Evolutionary conservation across 768 basidiomycete genomes (phyloP).

Genomic region (Suillus clintonianus): DNA sequence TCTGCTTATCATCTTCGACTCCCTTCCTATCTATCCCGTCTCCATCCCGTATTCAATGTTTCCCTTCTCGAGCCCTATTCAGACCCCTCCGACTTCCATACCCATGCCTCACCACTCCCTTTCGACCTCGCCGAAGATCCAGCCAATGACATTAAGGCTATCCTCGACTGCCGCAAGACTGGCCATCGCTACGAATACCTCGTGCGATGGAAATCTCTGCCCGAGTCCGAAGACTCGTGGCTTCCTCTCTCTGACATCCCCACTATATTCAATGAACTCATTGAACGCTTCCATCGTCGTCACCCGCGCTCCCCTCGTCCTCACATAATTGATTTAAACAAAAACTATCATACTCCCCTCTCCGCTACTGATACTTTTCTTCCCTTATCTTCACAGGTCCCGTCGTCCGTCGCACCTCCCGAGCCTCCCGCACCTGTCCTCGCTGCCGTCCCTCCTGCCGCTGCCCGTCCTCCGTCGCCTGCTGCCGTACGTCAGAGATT

Average conservation of each 20-base stretch:
- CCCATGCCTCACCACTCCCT: slow-evolving; percentile 19
- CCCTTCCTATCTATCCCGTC: slow-evolving; percentile 31
- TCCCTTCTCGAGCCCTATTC: slow-evolving; percentile 25
- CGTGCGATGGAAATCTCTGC: slow-evolving; percentile 24
- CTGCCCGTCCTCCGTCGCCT: slow-evolving; percentile 9
- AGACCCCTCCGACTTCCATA: slow-evolving; percentile 35
- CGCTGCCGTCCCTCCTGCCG: background rate
- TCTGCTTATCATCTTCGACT: slow-evolving; percentile 31
- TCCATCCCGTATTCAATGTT: slow-evolving; percentile 43
- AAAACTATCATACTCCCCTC: background rate
- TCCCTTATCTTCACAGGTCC: background rate
- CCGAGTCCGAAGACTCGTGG: slow-evolving; percentile 8
- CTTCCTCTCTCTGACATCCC: slow-evolving; percentile 9
- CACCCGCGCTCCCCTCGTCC: background rate
- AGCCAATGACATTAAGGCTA: background rate
- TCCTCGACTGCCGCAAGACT: slow-evolving; percentile 7
- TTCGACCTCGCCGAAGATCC: slow-evolving; percentile 3
- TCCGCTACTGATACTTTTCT: background rate
- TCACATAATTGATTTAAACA: background rate
- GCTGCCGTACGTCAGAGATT: slow-evolving; percentile 8
- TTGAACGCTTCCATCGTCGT: background rate
- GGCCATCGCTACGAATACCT: slow-evolving; percentile 7
- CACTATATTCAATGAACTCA: background rate
- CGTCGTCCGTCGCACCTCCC: background rate
- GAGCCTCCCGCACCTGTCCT: background rate